phyloP scores from a whole-genome alignment of 352 stramenopile genomes.

The Phytophthora palmivora region DNA sequence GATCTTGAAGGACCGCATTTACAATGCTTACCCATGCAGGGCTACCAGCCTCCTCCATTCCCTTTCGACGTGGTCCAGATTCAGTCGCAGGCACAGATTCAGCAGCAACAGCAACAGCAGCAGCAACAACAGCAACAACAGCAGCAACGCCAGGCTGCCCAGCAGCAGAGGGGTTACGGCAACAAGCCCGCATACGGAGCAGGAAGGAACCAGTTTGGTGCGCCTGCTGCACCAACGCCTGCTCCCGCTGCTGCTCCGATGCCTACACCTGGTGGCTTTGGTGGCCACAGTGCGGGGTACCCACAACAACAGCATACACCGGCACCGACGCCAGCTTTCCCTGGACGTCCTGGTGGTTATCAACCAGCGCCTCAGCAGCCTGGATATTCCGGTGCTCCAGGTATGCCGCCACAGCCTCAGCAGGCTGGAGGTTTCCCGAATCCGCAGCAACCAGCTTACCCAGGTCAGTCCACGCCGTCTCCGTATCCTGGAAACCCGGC shows the following conservation, averaged over 20 bases:
- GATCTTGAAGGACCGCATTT: conserved; percentile 90
- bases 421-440: conserved; percentile 37
- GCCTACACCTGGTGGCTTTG: conserved; percentile 41
- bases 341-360: conserved; percentile 42
- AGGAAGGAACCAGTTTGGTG: conserved; percentile 52
- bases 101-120: conserved; percentile 57
- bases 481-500: conserved; percentile 31
- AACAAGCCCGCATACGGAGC: conserved; percentile 39
- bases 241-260: conserved; percentile 40
- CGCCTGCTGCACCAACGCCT: conserved; percentile 36
- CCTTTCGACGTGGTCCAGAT: conserved; percentile 86
- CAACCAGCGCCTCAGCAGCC: conserved; percentile 44
- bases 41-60: conserved; percentile 84
- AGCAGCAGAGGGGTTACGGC: conserved; percentile 48
- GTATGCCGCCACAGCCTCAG: conserved; percentile 38
- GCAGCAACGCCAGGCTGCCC: conserved; percentile 35
- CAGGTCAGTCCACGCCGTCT: conserved; percentile 42
- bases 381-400: conserved; percentile 38
- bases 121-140: conserved; percentile 46
- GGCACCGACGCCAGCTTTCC: conserved; percentile 48
- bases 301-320: conserved; percentile 46
- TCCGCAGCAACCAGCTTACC: conserved; percentile 49
- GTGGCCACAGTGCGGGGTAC: conserved; percentile 45
- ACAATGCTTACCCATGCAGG: conserved; percentile 77
- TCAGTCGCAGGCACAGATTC: conserved; percentile 59